Evolutionary conservation across 768 basidiomycete species (phyloP).

Genomic region (Trametes cubensis): DNA sequence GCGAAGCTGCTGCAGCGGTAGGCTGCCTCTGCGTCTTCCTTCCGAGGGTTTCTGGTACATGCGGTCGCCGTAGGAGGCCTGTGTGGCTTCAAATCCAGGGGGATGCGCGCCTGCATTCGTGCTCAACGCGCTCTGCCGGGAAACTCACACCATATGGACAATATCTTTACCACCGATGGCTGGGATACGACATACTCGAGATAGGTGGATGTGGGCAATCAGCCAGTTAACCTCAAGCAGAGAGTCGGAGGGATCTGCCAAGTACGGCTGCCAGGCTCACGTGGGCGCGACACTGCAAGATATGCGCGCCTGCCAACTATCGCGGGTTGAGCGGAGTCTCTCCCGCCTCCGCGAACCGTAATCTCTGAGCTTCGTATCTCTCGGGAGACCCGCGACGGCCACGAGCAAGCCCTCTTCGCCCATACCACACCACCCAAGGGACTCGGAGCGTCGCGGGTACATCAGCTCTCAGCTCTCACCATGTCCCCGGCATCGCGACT

Average conservation of each 20-base stretch:
- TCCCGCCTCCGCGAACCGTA: background rate
- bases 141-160: too few species aligned
- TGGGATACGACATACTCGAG: too few species aligned
- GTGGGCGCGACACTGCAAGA: conserved; percentile 20
- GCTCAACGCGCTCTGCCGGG: too few species aligned
- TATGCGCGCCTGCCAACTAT: conserved; percentile 2
- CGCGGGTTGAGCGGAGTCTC: background rate
- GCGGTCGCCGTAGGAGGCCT: background rate
- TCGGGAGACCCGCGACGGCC: too few species aligned
- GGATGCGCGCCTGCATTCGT: background rate
- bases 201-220: too few species aligned
- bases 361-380: conserved; percentile 2
- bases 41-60: background rate
- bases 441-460: background rate
- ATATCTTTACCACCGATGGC: too few species aligned
- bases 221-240: too few species aligned
- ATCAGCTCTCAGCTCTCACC: background rate
- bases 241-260: too few species aligned
- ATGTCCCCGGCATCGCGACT: conserved; percentile 34
- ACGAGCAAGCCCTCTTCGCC: background rate
- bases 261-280: conserved; percentile 8
- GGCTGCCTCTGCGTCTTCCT: background rate
- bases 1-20: too few species aligned
- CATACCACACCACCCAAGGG: background rate
- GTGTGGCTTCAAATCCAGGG: background rate